Evolutionary conservation across 148 eudicot species (phyloP).

Genomic region (Chenopodium album): DNA sequence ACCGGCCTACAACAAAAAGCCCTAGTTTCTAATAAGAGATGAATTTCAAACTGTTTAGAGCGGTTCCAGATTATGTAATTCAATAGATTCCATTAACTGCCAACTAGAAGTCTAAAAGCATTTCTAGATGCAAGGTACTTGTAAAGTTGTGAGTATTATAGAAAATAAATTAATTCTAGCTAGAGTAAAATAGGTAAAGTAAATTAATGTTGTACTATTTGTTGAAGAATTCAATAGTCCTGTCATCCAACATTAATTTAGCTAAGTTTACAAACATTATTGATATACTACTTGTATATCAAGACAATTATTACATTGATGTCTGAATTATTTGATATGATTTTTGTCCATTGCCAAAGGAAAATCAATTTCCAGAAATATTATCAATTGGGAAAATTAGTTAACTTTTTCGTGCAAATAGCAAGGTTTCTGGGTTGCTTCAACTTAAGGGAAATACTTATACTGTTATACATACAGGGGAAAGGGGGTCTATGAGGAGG

Average conservation of each 20-base stretch:
- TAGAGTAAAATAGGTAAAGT: not conserved
- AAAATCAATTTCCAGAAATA: too few relatives aligned
- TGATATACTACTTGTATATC: not conserved
- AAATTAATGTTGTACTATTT: not conserved
- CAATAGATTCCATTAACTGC: not conserved
- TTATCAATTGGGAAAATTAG: not conserved
- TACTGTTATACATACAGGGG: too few relatives aligned
- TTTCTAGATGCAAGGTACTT: not conserved
- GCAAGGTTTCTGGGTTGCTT: not conserved
- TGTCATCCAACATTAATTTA: not conserved
- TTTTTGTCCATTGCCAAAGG: too few relatives aligned
- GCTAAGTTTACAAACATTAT: not conserved
- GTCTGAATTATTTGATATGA: too few relatives aligned
- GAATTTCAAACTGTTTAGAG: not conserved
- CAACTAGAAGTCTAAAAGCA: not conserved
- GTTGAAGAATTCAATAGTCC: not conserved
- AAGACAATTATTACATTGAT: not conserved
- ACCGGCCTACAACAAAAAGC: conserved; percentile 44
- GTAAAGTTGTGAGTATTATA: not conserved
- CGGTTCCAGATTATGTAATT: not conserved
- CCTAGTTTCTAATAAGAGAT: not conserved
- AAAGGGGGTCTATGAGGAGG: too few relatives aligned
- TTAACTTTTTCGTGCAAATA: too few relatives aligned
- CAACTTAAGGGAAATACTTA: not conserved
- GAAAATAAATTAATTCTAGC: not conserved